Conservation (phyloP, 257 asterid species). For the Nicotiana otophora region DNA sequence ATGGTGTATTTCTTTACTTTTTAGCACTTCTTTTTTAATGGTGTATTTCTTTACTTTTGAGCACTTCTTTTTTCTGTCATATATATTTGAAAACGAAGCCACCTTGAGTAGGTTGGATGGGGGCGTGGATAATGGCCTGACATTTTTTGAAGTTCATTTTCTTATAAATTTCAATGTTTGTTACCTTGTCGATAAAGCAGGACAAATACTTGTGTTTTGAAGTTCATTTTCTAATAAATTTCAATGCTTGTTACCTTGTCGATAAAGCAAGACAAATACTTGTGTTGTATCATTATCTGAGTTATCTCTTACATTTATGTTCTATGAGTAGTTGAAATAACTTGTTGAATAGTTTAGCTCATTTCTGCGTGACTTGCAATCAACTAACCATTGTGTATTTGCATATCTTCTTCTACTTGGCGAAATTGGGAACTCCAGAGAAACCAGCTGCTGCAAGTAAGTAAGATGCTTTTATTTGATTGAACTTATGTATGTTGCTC, state of each 20-base stretch:
- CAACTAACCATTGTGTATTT: slow-evolving; percentile 35
- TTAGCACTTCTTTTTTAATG: background rate
- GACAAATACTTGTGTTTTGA: background rate
- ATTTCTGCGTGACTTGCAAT: background rate
- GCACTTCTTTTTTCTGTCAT: background rate
- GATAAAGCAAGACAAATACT: background rate
- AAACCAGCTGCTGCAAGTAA: slow-evolving; percentile 87
- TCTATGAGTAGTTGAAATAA: background rate
- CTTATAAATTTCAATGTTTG: background rate
- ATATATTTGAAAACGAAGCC: background rate
- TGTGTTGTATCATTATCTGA: background rate
- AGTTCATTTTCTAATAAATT: background rate
- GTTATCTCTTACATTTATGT: background rate
- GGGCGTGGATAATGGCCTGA: background rate
- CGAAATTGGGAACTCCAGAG: slow-evolving; percentile 49
- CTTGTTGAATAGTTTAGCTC: background rate
- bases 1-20: background rate
- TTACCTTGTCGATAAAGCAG: background rate
- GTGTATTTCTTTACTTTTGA: background rate
- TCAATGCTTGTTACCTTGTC: background rate
- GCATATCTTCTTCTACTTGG: slow-evolving; percentile 39
- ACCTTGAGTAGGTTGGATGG: background rate
- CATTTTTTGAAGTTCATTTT: background rate
- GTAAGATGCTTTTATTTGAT: slow-evolving; percentile 24
- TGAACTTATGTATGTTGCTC: slow-evolving; percentile 1